phyloP scores from a whole-genome alignment of 352 stramenopile species.

The Phytophthora multivora region DNA sequence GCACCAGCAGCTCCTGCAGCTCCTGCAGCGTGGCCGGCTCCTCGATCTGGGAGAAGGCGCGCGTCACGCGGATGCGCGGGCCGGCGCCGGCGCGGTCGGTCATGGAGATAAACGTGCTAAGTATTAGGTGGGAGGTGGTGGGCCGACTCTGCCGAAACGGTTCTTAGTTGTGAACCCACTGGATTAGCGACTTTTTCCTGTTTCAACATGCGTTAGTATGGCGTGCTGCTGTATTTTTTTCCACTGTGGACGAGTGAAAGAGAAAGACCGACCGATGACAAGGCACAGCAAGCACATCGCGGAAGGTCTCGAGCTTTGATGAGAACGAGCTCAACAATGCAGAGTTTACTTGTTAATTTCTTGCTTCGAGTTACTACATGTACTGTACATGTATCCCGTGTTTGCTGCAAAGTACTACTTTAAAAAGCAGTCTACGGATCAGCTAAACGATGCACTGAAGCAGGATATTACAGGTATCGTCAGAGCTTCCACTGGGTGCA shows the following conservation, averaged over 20 bases:
- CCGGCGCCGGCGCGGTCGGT: background rate
- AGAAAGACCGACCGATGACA: background rate
- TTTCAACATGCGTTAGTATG: background rate
- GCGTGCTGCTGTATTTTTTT: background rate
- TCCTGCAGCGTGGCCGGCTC: conserved; percentile 46
- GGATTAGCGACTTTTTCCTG: background rate
- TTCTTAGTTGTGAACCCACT: background rate
- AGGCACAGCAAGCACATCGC: background rate
- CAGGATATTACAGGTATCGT: too few relatives aligned
- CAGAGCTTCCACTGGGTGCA: too few relatives aligned
- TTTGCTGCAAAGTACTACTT: too few relatives aligned
- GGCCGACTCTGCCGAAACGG: conserved; percentile 14
- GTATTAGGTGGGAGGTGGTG: background rate
- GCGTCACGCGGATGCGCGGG: conserved; percentile 36
- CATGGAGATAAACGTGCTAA: background rate
- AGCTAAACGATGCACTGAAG: too few relatives aligned
- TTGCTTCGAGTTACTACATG: too few relatives aligned
- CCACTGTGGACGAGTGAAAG: background rate
- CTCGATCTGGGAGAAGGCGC: conserved; percentile 76
- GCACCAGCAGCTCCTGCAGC: conserved; percentile 24
- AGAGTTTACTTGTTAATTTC: too few relatives aligned
- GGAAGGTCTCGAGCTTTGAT: too few relatives aligned
- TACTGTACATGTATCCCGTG: too few relatives aligned
- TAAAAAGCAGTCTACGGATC: too few relatives aligned
- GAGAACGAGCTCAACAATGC: too few relatives aligned